Evolutionary conservation across 2,329 filamentous ascomycete genomes (phyloP).

Genomic region (Stachybotrys echinatus): DNA sequence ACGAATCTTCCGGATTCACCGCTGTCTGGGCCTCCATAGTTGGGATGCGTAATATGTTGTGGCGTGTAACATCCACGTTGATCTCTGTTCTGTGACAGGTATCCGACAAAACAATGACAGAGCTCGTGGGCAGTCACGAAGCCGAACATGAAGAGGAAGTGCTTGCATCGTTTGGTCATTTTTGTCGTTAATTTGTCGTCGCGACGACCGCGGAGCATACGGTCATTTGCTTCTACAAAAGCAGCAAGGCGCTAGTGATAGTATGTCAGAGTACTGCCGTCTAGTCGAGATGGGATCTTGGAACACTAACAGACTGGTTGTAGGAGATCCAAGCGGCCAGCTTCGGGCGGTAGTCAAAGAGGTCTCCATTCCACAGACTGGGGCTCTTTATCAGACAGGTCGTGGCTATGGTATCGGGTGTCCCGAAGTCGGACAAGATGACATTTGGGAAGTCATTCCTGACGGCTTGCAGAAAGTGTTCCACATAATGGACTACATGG

Average conservation of each 20-base stretch:
- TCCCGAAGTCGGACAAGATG: too few species aligned
- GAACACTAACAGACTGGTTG: neutral
- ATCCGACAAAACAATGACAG: conserved; percentile 6
- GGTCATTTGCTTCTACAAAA: neutral
- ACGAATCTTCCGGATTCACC: conserved; percentile 7
- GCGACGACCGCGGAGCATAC: neutral
- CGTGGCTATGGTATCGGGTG: too few species aligned
- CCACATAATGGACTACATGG: too few species aligned
- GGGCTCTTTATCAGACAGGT: too few species aligned
- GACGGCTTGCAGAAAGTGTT: too few species aligned
- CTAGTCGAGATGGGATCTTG: neutral
- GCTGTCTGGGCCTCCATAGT: neutral
- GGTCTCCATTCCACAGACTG: conserved; percentile 1
- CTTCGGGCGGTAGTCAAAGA: neutral
- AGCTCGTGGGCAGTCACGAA: conserved; percentile 5
- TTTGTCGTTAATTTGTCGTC: neutral
- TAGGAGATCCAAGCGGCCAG: neutral
- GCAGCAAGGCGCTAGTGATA: neutral
- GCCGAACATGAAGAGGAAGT: conserved; percentile 7
- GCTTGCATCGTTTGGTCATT: neutral
- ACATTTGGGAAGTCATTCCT: too few species aligned
- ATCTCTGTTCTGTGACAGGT: conserved; percentile 2
- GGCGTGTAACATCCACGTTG: neutral
- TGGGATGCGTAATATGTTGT: conserved; percentile 1
- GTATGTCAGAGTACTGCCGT: neutral